Evolutionary conservation across 805 yeast species (phyloP).

Genomic region (Zygoascus tannicola): DNA sequence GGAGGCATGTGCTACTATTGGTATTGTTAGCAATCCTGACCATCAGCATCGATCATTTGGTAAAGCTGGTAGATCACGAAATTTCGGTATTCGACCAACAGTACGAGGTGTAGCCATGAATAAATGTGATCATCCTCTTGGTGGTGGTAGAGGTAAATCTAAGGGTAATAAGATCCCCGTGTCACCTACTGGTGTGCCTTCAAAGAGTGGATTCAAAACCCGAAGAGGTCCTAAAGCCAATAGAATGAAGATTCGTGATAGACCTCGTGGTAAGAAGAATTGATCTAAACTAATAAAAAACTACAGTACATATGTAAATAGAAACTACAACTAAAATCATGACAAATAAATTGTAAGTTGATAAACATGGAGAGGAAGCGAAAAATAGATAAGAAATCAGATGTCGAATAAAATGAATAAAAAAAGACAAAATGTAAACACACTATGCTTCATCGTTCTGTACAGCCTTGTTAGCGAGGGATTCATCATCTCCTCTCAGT

Average conservation of each 20-base stretch:
- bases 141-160: conserved; percentile 99
- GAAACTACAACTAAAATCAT: background rate
- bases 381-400: no score
- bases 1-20: conserved; percentile 88
- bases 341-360: background rate
- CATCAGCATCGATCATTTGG: conserved; percentile 86
- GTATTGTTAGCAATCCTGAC: conserved; percentile 85
- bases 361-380: no score
- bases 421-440: background rate
- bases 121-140: conserved; percentile 95
- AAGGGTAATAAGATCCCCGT: conserved; percentile 90
- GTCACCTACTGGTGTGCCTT: conserved; percentile 92
- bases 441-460: no score
- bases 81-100: conserved; percentile 86
- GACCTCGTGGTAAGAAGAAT: conserved; percentile 62
- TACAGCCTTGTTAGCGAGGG: no score
- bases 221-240: conserved; percentile 83
- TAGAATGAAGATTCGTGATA: conserved; percentile 77
- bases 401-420: no score
- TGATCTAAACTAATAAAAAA: background rate
- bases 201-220: conserved; percentile 89
- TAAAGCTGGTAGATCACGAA: conserved; percentile 92
- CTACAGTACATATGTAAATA: conserved; percentile 1
- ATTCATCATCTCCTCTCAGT: background rate
- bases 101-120: conserved; percentile 99